Conservation (phyloP, 352 stramenopile species). For the Plasmopara muralis region DNA sequence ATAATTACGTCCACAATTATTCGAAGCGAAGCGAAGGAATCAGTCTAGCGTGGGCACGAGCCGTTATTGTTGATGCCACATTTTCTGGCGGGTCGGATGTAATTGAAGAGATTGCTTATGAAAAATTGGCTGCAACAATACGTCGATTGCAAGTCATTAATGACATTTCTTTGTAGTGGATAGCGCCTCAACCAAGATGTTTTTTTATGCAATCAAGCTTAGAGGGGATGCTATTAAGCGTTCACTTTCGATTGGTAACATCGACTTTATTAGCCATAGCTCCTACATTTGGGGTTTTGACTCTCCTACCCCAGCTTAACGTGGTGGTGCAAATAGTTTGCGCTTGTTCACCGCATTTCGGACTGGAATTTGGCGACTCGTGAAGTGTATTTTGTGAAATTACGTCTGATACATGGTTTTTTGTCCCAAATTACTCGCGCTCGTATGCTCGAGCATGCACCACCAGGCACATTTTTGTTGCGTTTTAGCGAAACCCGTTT, state of each 20-base stretch:
- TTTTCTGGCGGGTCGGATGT: no score
- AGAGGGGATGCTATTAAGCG: slow-evolving; percentile 57
- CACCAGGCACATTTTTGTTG: slow-evolving; percentile 68
- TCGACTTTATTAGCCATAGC: slow-evolving; percentile 73
- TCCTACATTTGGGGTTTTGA: slow-evolving; percentile 53
- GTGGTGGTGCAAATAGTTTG: slow-evolving; percentile 42
- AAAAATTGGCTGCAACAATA: slow-evolving; percentile 25
- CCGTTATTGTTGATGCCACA: no score
- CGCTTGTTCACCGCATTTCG: slow-evolving; percentile 71
- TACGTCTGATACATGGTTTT: slow-evolving; percentile 74
- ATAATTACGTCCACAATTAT: no score
- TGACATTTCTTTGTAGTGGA: slow-evolving; percentile 48
- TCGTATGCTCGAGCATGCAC: slow-evolving; percentile 61
- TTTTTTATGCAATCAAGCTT: slow-evolving; percentile 75
- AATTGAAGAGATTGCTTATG: neutral
- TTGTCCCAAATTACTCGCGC: slow-evolving; percentile 74
- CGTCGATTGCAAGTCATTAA: slow-evolving; percentile 36
- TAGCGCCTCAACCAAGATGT: slow-evolving; percentile 60
- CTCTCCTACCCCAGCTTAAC: slow-evolving; percentile 28
- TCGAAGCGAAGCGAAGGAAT: no score
- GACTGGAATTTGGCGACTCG: slow-evolving; percentile 61
- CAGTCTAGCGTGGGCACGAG: no score
- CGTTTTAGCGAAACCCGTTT: slow-evolving; percentile 70
- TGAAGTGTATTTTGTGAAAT: slow-evolving; percentile 60
- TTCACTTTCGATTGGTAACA: slow-evolving; percentile 59